These are phyloP conservation scores for Penicillium crystallinum DNA, from an alignment of 495 filamentous ascomycete genomes.

Conservation along the genomic window DNA sequence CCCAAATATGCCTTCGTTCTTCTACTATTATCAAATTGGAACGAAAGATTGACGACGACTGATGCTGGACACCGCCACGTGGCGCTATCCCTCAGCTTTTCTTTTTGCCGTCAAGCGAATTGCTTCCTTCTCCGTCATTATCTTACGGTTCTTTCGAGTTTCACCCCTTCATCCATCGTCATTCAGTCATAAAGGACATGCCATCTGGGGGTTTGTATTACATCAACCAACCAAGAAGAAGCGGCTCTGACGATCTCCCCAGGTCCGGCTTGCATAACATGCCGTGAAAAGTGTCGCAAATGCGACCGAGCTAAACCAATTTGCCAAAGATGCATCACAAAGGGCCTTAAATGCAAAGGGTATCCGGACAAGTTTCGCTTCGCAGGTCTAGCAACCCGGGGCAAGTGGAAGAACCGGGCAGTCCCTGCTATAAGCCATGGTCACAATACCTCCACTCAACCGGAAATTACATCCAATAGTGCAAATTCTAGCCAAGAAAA, in stretches of 20 bases:
- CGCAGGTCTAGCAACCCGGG: constrained; percentile 34
- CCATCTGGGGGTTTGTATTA: neutral
- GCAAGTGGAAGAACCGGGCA: constrained; percentile 30
- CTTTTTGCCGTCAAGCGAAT: neutral
- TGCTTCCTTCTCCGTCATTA: too few species aligned
- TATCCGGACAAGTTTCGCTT: constrained; percentile 41
- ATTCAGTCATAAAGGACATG: neutral
- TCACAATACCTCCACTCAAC: neutral
- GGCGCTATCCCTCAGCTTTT: neutral
- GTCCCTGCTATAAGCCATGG: neutral
- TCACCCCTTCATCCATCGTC: neutral
- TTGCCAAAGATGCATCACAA: constrained; percentile 26
- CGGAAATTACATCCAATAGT: neutral
- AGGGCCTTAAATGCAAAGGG: constrained; percentile 28
- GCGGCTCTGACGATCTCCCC: neutral
- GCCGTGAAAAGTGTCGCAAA: constrained; percentile 31
- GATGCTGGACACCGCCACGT: neutral
- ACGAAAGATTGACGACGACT: neutral
- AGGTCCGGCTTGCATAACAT: constrained; percentile 30
- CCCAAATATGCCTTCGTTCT: too few species aligned
- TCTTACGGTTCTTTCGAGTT: too few species aligned
- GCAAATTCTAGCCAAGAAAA: neutral
- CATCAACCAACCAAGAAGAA: neutral
- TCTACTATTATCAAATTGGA: too few species aligned
- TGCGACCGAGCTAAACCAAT: constrained; percentile 25